A percentile compares a stretch with the other conserved stretches of the same genome.
Conservation (phyloP, 2,329 filamentous ascomycete species). For the Passalora sequoiae region DNA sequence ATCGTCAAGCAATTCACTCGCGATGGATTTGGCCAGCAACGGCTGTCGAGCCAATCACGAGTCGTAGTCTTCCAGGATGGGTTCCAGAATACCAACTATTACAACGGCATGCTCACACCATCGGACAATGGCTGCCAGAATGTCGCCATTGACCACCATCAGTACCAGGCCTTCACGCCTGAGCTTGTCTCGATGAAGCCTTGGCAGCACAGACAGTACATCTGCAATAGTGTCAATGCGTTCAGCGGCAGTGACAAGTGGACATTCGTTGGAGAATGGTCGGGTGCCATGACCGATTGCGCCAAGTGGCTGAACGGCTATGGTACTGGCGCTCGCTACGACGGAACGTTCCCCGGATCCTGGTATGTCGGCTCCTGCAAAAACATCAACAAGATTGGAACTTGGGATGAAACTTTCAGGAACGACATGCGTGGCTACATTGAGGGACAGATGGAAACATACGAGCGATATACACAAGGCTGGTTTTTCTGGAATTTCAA, state of each 20-base stretch:
- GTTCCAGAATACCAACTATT: conserved; percentile 50
- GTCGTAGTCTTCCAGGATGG: conserved; percentile 56
- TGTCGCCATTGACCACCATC: conserved; percentile 62
- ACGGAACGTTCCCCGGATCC: conserved; percentile 50
- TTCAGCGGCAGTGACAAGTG: conserved; percentile 57
- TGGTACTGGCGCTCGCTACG: conserved; percentile 56
- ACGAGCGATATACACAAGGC: conserved; percentile 48
- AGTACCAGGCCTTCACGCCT: conserved; percentile 61
- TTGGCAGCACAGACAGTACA: conserved; percentile 50
- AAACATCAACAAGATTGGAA: conserved; percentile 45
- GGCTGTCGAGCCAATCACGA: conserved; percentile 28
- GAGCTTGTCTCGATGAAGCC: conserved; percentile 47
- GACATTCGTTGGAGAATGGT: conserved; percentile 66
- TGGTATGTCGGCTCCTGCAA: conserved; percentile 51
- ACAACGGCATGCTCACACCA: conserved; percentile 57
- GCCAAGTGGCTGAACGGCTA: conserved; percentile 50
- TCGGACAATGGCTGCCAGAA: conserved; percentile 48
- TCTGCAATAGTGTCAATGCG: conserved; percentile 50
- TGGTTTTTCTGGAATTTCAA: conserved; percentile 59
- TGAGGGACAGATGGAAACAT: conserved; percentile 51
- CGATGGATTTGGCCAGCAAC: conserved; percentile 47
- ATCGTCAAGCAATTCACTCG: conserved; percentile 52
- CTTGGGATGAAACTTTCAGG: conserved; percentile 44
- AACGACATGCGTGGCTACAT: conserved; percentile 49
- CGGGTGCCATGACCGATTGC: conserved; percentile 60